phyloP scores from a whole-genome alignment of 1,284 basidiomycete genomes.

The Apiotrichum gracile region DNA sequence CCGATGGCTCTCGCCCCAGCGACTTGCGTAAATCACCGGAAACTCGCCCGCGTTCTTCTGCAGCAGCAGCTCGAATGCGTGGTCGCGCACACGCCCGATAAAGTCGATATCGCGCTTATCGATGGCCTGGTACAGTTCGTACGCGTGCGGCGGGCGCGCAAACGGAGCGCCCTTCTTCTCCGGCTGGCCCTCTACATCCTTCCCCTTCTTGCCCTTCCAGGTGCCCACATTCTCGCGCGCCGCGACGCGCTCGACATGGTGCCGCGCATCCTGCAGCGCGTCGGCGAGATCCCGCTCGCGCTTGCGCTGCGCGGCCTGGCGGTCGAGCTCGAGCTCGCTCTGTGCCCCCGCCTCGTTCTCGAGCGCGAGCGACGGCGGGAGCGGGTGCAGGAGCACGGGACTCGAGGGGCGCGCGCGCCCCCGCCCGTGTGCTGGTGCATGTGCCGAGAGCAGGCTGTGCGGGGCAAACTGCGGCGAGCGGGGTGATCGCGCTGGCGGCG shows the following conservation, averaged over 20 bases:
- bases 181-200: background rate
- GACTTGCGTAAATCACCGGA: constrained; percentile 44
- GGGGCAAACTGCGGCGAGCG: background rate
- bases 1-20: constrained; percentile 39
- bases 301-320: constrained; percentile 27
- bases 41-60: constrained; percentile 47
- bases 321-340: constrained; percentile 40
- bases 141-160: constrained; percentile 42
- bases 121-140: constrained; percentile 46
- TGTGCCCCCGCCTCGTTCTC: constrained; percentile 26
- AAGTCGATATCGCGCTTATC: constrained; percentile 46
- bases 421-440: background rate
- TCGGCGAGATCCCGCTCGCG: constrained; percentile 38
- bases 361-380: constrained; percentile 28
- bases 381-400: constrained; percentile 36
- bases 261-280: constrained; percentile 41
- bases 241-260: constrained; percentile 27
- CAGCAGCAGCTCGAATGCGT: constrained; percentile 40
- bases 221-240: constrained; percentile 26
- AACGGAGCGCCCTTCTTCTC: constrained; percentile 25
- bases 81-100: constrained; percentile 46
- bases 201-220: constrained; percentile 21
- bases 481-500: background rate
- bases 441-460: too few relatives aligned
- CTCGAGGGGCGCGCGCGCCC: constrained; percentile 17